These are phyloP conservation scores for Coniochaeta hoffmannii DNA, from an alignment of 2,329 filamentous ascomycete species.

Conservation along the genomic window DNA sequence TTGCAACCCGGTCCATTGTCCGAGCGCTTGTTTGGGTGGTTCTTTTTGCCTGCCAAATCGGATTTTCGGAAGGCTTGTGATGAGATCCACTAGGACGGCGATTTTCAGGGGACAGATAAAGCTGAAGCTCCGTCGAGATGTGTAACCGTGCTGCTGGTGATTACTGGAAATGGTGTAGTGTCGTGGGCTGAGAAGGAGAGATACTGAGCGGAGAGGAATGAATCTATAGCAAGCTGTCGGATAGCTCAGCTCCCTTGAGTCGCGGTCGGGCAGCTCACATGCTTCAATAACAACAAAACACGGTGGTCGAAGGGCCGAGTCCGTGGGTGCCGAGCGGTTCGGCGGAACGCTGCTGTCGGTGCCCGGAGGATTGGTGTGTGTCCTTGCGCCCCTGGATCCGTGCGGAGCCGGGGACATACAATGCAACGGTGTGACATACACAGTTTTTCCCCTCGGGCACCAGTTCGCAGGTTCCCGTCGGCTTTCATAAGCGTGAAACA, in stretches of 20 bases:
- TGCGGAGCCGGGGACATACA: not conserved
- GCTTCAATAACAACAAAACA: not conserved
- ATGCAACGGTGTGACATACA: conserved; percentile 1
- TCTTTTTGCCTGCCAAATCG: not conserved
- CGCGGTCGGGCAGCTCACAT: not conserved
- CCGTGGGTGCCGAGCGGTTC: not conserved
- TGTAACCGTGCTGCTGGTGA: not conserved
- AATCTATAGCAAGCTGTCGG: not conserved
- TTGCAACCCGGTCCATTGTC: not conserved
- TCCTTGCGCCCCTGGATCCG: not conserved
- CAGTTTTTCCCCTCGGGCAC: not conserved
- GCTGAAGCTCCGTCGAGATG: not conserved
- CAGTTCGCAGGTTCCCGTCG: not conserved
- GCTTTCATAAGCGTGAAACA: conserved; percentile 1
- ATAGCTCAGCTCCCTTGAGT: not conserved
- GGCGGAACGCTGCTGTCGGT: not conserved
- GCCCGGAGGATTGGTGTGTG: not conserved
- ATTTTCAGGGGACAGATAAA: not conserved
- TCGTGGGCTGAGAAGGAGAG: not conserved
- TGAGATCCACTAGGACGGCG: not conserved
- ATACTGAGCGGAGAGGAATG: not conserved
- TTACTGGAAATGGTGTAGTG: not conserved
- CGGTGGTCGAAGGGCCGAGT: not conserved
- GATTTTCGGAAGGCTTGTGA: not conserved
- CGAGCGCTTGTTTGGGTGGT: not conserved